phyloP scores from a whole-genome alignment of 192 early-diverging fungal genomes.

The Backusella tuberculispora region DNA sequence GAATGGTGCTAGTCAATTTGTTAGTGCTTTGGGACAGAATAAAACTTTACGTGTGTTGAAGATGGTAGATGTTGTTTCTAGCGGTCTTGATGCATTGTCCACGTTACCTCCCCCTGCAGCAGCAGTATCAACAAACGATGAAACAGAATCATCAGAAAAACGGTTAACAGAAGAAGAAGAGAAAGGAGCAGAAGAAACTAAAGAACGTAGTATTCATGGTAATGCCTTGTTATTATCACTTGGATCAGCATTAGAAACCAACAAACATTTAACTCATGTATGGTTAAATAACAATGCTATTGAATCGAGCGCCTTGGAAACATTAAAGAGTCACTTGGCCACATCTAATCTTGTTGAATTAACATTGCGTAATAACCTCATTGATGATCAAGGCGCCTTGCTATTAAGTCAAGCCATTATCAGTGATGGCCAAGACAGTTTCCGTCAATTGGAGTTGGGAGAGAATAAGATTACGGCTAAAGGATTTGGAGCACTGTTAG shows the following conservation, averaged over 20 bases:
- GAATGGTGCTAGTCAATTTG: constrained; percentile 43
- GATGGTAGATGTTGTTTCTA: constrained; percentile 38
- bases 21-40: constrained; percentile 40
- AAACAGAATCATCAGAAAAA: constrained; percentile 25
- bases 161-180: constrained; percentile 30
- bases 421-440: background rate
- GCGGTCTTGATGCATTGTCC: constrained; percentile 22
- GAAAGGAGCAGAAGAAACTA: constrained; percentile 14
- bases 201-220: constrained; percentile 34
- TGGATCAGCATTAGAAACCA: constrained; percentile 26
- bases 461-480: constrained; percentile 44
- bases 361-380: constrained; percentile 46
- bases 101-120: constrained; percentile 42
- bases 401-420: constrained; percentile 31
- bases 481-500: constrained; percentile 47
- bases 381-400: constrained; percentile 48
- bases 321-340: constrained; percentile 35
- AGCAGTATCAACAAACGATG: constrained; percentile 27
- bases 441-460: constrained; percentile 44
- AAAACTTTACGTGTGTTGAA: constrained; percentile 38
- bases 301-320: constrained; percentile 36
- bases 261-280: constrained; percentile 38
- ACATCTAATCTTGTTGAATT: constrained; percentile 36
- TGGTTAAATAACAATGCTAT: constrained; percentile 53
- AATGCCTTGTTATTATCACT: constrained; percentile 43